Evolutionary conservation across 1,139 yeast species (phyloP).

Genomic region (Entelexis paramagnoliae): DNA sequence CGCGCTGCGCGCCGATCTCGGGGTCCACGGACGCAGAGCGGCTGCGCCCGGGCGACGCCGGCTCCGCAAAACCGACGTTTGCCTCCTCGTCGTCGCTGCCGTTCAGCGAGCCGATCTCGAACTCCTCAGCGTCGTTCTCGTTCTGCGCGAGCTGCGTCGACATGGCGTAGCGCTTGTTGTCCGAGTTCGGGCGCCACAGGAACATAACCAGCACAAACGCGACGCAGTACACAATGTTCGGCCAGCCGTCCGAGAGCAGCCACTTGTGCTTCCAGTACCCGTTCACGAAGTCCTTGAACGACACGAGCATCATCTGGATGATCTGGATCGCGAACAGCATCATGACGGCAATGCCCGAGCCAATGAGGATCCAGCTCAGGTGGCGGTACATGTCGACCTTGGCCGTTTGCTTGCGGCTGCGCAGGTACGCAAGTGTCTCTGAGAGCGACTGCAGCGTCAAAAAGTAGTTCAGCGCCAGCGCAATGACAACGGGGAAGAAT

Average conservation of each 20-base stretch:
- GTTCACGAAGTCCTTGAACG: slow-evolving; percentile 66
- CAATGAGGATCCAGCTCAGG: slow-evolving; percentile 63
- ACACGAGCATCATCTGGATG: slow-evolving; percentile 51
- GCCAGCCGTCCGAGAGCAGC: slow-evolving; percentile 90
- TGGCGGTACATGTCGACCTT: slow-evolving; percentile 78
- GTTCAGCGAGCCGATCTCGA: slow-evolving; percentile 37
- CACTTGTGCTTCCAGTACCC: slow-evolving; percentile 87
- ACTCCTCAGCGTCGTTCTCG: slow-evolving; percentile 53
- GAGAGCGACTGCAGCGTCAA: slow-evolving; percentile 64
- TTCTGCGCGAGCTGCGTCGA: slow-evolving; percentile 86
- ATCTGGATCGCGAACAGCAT: slow-evolving; percentile 53
- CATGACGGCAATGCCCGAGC: slow-evolving; percentile 45
- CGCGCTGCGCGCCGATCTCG: slow-evolving; percentile 9
- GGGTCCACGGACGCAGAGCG: neutral
- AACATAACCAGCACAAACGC: slow-evolving; percentile 79
- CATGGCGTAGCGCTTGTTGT: slow-evolving; percentile 88
- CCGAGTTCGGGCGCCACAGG: slow-evolving; percentile 96
- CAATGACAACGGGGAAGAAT: slow-evolving; percentile 58
- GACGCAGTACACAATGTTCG: slow-evolving; percentile 72
- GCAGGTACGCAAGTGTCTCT: slow-evolving; percentile 60
- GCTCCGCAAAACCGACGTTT: slow-evolving; percentile 4
- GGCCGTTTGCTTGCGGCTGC: slow-evolving; percentile 81
- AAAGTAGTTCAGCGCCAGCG: slow-evolving; percentile 64
- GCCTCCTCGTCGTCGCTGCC: slow-evolving; percentile 33
- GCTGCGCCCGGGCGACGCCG: neutral